These are phyloP conservation scores for Epithemia pelagica DNA, from an alignment of 108 stramenopile genomes.

Conservation along the genomic window DNA sequence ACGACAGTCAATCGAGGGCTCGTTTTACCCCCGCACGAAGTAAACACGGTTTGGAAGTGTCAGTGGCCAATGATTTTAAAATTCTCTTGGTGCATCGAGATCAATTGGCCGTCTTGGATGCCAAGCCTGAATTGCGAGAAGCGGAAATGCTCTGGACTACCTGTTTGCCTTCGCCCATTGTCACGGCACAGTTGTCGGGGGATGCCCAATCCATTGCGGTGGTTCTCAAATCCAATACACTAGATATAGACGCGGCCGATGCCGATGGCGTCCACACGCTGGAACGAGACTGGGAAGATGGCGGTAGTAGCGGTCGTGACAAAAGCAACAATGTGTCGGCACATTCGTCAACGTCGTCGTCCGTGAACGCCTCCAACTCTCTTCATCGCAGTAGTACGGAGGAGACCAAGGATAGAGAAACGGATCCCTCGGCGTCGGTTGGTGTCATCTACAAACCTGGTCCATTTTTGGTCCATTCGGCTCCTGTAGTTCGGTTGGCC, in stretches of 20 bases:
- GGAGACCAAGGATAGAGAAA: background rate
- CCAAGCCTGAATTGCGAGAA: conserved; percentile 3
- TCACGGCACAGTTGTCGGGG: conserved; percentile 55
- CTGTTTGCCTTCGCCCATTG: conserved; percentile 33
- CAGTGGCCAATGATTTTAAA: conserved; percentile 25
- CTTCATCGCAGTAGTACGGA: background rate
- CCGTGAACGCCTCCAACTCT: background rate
- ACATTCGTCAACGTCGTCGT: too few species aligned
- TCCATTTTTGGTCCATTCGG: conserved; percentile 64
- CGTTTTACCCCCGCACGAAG: background rate
- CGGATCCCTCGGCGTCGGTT: conserved; percentile 22
- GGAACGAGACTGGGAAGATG: conserved; percentile 53
- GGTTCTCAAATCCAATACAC: conserved; percentile 36
- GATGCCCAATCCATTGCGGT: conserved; percentile 66
- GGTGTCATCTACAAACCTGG: conserved; percentile 74
- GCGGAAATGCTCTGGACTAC: conserved; percentile 71
- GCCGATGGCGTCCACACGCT: conserved; percentile 53
- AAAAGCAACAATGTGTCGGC: background rate
- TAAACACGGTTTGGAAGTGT: conserved; percentile 18
- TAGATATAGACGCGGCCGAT: background rate
- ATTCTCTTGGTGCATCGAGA: conserved; percentile 57
- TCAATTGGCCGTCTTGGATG: conserved; percentile 63
- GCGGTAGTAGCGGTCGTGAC: background rate
- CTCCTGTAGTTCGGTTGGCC: conserved; percentile 62
- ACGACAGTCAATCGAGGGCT: background rate